Evolutionary conservation across 352 stramenopile species (phyloP), one percentile per base, ranked within the genome.

Genomic region (Phytophthora sojae): DNA sequence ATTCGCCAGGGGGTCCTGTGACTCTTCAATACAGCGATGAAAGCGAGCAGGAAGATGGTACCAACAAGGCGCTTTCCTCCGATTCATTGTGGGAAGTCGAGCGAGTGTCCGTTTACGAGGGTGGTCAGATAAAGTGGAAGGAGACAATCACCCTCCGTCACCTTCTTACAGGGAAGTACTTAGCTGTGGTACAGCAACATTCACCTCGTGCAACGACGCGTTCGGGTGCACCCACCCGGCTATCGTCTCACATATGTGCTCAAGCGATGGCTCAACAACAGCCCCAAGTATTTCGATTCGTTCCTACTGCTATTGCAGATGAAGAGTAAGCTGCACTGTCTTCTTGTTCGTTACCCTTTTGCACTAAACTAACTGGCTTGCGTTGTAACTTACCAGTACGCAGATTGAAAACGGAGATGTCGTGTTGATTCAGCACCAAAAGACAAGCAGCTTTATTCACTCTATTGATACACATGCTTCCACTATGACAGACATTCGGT

Each of bases 71-170:
- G 14, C 55, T 86, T 2, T 86, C 83, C 0, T 73, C 77, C 14
- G 79, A 91, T 54, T 88, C 82, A 25, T 58, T 92, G 21, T 93
- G 86, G 86, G 82, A 90, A 67, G 56, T 93, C 6, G 82, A 92
- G 52, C 75, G 70, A 21, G 61, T 81, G 37, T 81, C 63, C 12
- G 61, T 79, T 11, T 88, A 78, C 62, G 79, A 90, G 71, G 86
- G 86, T 1, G 86, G 86, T 4, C 68, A 76, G 58, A 77, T 91
- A 17, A 76, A 75, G 15, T 94, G 86, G 83, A 78, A 57, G 37
- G 78, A 91, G 45, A 47, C 50, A 0, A 67, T 94, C 25, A 78
- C 68, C 29, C 61, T 94, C 57, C 81, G 83, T 4, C 86, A 92
- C 45, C 50, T 94, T 14, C 61, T 88, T 14, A 85, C 78, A 17